These are phyloP conservation scores for Trametes meyenii DNA, from an alignment of 768 basidiomycete genomes.

Conservation along the genomic window DNA sequence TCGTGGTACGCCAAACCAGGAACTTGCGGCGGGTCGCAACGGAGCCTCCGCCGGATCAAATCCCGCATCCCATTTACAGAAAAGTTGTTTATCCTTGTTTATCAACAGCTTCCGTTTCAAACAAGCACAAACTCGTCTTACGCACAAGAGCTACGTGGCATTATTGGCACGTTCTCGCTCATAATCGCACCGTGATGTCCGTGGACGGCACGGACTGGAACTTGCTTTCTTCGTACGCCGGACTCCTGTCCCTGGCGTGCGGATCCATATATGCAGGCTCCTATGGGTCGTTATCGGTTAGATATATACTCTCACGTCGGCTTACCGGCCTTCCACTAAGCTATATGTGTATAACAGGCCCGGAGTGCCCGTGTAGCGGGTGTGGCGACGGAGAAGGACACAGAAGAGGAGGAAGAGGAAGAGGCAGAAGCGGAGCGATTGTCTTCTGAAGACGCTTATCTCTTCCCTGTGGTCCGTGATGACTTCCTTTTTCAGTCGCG, in stretches of 20 bases:
- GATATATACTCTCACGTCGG: slow-evolving; percentile 13
- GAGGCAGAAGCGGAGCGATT: slow-evolving; percentile 63
- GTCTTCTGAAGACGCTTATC: slow-evolving; percentile 70
- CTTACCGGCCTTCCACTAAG: slow-evolving; percentile 4
- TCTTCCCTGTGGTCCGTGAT: slow-evolving; percentile 70
- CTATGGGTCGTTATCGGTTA: slow-evolving; percentile 66
- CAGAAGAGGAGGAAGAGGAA: slow-evolving; percentile 54
- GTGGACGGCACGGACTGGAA: slow-evolving; percentile 49
- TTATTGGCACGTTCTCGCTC: background rate
- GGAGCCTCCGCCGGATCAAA: too few relatives aligned
- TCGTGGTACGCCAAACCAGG: too few relatives aligned
- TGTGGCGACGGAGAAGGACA: background rate
- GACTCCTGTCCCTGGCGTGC: slow-evolving; percentile 65
- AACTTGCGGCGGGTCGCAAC: too few relatives aligned
- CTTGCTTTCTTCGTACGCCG: slow-evolving; percentile 67
- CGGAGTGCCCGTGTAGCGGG: slow-evolving; percentile 21
- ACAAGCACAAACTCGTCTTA: slow-evolving; percentile 26
- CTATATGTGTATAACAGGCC: slow-evolving; percentile 1
- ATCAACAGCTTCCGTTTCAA: slow-evolving; percentile 24
- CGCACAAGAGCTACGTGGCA: slow-evolving; percentile 18
- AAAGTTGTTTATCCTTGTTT: slow-evolving; percentile 25
- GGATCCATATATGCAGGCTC: slow-evolving; percentile 73
- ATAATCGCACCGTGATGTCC: slow-evolving; percentile 7
- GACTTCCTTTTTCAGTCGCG: background rate
- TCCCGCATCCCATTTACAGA: background rate